Conservation (phyloP, 176 grass and related monocot species). For the Hyparrhenia diplandra region DNA sequence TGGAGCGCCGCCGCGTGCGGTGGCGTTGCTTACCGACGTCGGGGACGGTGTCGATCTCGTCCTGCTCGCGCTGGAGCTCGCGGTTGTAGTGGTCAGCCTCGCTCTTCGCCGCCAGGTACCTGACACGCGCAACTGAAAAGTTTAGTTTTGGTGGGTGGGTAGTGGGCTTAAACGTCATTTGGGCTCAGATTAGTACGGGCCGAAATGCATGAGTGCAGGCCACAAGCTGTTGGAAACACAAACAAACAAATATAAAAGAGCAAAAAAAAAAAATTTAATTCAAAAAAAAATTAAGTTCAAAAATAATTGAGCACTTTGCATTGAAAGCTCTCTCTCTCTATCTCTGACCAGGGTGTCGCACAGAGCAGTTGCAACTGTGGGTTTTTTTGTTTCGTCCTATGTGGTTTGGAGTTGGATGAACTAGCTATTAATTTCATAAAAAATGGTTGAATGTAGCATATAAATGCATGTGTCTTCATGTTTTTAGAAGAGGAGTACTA, state of each 20-base stretch:
- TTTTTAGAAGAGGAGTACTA: not conserved
- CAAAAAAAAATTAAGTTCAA: too few relatives aligned
- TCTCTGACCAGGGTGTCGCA: too few relatives aligned
- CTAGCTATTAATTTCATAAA: too few relatives aligned
- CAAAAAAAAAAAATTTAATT: too few relatives aligned
- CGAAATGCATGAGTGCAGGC: not conserved
- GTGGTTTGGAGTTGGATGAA: too few relatives aligned
- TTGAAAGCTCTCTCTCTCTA: too few relatives aligned
- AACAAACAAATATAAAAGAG: not conserved
- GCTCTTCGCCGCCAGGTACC: conserved; percentile 93
- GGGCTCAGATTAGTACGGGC: not conserved
- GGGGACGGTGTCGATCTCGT: conserved; percentile 85
- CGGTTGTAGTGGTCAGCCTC: conserved; percentile 86
- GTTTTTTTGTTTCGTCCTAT: too few relatives aligned
- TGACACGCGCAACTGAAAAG: conserved; percentile 6
- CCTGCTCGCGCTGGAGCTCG: conserved; percentile 81
- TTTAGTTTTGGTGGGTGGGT: not conserved
- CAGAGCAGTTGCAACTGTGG: too few relatives aligned
- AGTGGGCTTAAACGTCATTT: not conserved
- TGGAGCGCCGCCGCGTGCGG: not conserved
- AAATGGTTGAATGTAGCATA: not conserved
- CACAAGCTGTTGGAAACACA: not conserved
- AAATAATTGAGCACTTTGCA: too few relatives aligned
- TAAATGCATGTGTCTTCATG: not conserved
- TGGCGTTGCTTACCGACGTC: conserved; percentile 30